phyloP scores from a whole-genome alignment of 345 rosid species.

The Salix dunnii region DNA sequence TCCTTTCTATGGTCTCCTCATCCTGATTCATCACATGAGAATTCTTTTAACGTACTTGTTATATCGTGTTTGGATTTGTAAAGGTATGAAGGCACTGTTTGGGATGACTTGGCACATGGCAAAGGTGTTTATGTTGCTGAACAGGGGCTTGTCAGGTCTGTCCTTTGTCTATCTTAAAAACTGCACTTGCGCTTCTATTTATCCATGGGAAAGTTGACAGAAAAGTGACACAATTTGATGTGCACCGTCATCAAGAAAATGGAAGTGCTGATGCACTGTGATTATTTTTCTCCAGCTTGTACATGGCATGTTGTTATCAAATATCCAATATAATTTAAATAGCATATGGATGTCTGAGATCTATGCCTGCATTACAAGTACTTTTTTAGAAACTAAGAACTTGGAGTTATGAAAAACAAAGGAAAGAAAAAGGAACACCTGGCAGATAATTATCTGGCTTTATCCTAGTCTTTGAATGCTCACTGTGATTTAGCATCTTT shows the following conservation, averaged over 20 bases:
- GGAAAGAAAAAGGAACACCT: not conserved
- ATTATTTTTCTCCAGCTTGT: not conserved
- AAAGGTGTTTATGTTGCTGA: conserved; percentile 91
- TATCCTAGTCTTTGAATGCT: too few relatives aligned
- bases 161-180: not conserved
- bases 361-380: too few relatives aligned
- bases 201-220: not conserved
- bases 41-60: conserved; percentile 4
- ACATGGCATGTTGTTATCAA: not conserved
- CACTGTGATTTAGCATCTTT: too few relatives aligned
- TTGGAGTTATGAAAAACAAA: too few relatives aligned
- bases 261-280: not conserved
- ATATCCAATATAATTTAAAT: not conserved
- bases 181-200: not conserved
- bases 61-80: conserved; percentile 6
- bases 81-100: conserved; percentile 92
- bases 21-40: not conserved
- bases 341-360: not conserved
- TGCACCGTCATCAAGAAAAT: not conserved
- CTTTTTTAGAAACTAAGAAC: too few relatives aligned
- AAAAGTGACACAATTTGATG: not conserved
- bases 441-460: not conserved
- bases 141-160: conserved; percentile 75
- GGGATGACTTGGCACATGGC: conserved; percentile 96
- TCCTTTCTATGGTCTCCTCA: not conserved